Percentiles rank a stretch among this genome's conserved stretches.
phyloP scores from a whole-genome alignment of 2,329 filamentous ascomycete genomes.

The Monilinia vaccinii-corymbosi region DNA sequence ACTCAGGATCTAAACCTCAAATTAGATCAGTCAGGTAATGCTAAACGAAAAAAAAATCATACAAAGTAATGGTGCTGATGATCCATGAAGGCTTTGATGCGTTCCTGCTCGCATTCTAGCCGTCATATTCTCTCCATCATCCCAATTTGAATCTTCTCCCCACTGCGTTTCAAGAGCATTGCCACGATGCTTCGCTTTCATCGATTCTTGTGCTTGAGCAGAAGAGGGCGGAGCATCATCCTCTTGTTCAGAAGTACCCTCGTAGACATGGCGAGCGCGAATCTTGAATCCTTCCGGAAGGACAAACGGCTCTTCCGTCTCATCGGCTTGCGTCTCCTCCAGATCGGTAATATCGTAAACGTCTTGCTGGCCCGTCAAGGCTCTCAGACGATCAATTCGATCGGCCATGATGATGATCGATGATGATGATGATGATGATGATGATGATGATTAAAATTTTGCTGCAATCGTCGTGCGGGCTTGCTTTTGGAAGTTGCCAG shows the following conservation, averaged over 20 bases:
- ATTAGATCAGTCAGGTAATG: not conserved
- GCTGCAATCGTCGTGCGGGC: not conserved
- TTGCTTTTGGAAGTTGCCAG: not conserved
- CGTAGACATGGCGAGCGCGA: not conserved
- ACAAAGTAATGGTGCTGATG: constrained; percentile 1
- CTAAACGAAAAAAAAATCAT: not conserved
- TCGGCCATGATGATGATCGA: not conserved
- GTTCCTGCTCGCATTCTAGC: not conserved
- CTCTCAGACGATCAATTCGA: not conserved
- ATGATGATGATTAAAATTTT: not conserved
- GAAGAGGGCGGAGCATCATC: not conserved
- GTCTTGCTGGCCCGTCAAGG: constrained; percentile 1
- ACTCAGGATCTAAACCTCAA: not conserved
- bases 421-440: too few relatives aligned
- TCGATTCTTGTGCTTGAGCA: not conserved
- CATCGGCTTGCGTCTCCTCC: not conserved
- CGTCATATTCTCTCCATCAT: not conserved
- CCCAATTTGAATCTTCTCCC: not conserved
- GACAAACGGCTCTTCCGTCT: not conserved
- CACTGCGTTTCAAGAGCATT: not conserved
- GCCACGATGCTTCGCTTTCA: not conserved
- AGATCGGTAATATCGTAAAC: not conserved
- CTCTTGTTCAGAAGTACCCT: not conserved
- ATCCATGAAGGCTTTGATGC: not conserved
- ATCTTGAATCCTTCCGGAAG: not conserved